Base-by-base conservation (phyloP, 2,329 filamentous ascomycete genomes). In the Teratosphaeria epicoccoides region DNA sequence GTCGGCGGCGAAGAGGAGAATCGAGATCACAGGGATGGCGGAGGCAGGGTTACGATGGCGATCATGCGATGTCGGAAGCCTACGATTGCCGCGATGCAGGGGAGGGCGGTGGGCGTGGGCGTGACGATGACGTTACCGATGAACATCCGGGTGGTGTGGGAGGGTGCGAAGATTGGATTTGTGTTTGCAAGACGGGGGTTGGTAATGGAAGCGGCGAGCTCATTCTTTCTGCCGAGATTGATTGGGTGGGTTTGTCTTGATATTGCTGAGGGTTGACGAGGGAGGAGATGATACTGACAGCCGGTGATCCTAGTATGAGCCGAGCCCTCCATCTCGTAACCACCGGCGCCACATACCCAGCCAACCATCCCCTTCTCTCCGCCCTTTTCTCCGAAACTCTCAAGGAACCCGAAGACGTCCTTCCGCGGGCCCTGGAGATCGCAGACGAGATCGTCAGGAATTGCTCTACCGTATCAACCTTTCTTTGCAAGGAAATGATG, bases 401-500 rank as follows among this genome's bases (percentile, higher is more conserved):
- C 1, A 73, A 79, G 2, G 72, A 67, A 4, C 74, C 79, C 0
- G 78, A 79, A 10, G 71, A 76, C 52, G 84, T 88, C 7, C 63
- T 89, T 43, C 74, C 77, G 1, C 76, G 80, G 2, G 85, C 85
- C 9, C 68, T 89, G 40, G 78, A 78, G 61, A 70, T 88, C 24
- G 85, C 85, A 1, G 73, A 75, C 22, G 84, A 87, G 49, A 77
- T 88, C 44, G 83, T 80, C 1, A 69, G 70, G 59, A 85, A 87
- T 59, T 83, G 82, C 24, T 86, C 82, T 59, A 69, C 70, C 1
- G 78, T 88, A 24, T 79, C 80, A 24, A 80, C 78, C 7, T 75
- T 79, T 57, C 62, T 88, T 51, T 88, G 87, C 78, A 78, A 80
- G 62, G 85, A 88, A 61, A 67, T 90, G 71, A 82, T 89, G 72